Base-by-base conservation (phyloP, 2,329 filamentous ascomycete genomes). In the Exophiala lecanii-corni region DNA sequence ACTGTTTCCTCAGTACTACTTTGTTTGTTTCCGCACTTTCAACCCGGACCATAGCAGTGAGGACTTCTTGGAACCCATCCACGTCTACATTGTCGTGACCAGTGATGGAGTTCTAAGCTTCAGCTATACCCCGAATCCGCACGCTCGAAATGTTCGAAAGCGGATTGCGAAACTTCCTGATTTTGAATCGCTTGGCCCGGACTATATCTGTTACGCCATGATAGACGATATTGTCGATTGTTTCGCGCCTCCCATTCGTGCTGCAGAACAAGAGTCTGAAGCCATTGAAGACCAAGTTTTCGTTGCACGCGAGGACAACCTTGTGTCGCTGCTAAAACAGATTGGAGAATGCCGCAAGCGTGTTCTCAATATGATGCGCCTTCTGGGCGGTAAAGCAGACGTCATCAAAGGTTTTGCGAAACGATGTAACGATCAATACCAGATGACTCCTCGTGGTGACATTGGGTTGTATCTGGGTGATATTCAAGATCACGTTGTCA, bases 191-290 rank as follows among this genome's bases (percentile, higher is more conserved):
- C 75, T 98, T 28, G 94, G 88, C 61, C 89, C 89, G 55, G 92
- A 98, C 67, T 98, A 94, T 91, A 94, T 97, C 56, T 98, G 92
- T 72, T 98, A 98, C 62, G 92, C 92, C 32, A 76, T 98, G 60
- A 97, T 98, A 62, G 92, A 98, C 65, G 88, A 98, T 61, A 98
- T 98, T 60, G 92, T 97, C 47, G 92, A 98, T 69, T 87, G 81
- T 16, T 98, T 97, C 59, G 89, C 86, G 0, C 91, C 91, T 10
- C 82, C 89, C 20, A 94, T 98, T 52, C 82, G 81, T 43, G 83
- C 86, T 41, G 84, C 95, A 39, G 92, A 98, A 67, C 67, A 80
- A 13, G 87, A 95, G 58, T 89, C 91, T 1, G 92, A 98, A 62
- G 78, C 79, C 9, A 96, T 98, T 47, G 92, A 98, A 63, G 92